Percentiles rank a stretch among this genome's conserved stretches.
These are phyloP conservation scores for Furcasterigmium furcatum DNA, from an alignment of 2,329 filamentous ascomycete genomes.

Conservation along the genomic window DNA sequence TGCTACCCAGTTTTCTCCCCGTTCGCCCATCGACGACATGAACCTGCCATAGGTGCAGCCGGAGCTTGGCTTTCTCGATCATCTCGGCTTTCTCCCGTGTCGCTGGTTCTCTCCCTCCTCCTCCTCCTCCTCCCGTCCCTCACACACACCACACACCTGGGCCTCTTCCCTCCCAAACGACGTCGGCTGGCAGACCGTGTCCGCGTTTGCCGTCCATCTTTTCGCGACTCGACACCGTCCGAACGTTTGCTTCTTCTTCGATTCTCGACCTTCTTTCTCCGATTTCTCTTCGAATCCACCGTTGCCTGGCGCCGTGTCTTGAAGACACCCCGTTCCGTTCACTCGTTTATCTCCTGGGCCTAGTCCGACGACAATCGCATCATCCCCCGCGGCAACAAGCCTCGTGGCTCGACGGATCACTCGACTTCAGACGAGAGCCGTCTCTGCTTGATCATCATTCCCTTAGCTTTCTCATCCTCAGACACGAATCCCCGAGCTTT, in stretches of 20 bases:
- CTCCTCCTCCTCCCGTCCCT: not conserved
- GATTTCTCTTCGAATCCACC: not conserved
- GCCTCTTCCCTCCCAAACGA: not conserved
- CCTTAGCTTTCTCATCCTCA: not conserved
- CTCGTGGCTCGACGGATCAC: not conserved
- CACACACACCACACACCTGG: no score
- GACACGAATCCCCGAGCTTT: not conserved
- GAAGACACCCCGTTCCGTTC: constrained; percentile 1
- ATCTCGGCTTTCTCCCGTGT: not conserved
- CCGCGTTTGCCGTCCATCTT: not conserved
- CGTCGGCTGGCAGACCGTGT: constrained; percentile 1
- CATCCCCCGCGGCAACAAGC: not conserved
- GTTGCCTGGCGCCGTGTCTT: not conserved
- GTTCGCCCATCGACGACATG: not conserved
- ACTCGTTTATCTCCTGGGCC: constrained; percentile 2
- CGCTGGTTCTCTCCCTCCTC: not conserved
- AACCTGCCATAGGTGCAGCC: not conserved
- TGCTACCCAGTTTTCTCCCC: no score
- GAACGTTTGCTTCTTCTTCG: constrained; percentile 2
- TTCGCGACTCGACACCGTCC: not conserved
- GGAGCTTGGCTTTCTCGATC: not conserved
- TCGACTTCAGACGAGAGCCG: not conserved
- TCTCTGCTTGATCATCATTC: not conserved
- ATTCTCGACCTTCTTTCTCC: constrained; percentile 10
- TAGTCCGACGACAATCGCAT: not conserved